These are phyloP conservation scores for Colletotrichum sp. DNA, from an alignment of 2,329 filamentous ascomycete genomes.

Conservation along the genomic window DNA sequence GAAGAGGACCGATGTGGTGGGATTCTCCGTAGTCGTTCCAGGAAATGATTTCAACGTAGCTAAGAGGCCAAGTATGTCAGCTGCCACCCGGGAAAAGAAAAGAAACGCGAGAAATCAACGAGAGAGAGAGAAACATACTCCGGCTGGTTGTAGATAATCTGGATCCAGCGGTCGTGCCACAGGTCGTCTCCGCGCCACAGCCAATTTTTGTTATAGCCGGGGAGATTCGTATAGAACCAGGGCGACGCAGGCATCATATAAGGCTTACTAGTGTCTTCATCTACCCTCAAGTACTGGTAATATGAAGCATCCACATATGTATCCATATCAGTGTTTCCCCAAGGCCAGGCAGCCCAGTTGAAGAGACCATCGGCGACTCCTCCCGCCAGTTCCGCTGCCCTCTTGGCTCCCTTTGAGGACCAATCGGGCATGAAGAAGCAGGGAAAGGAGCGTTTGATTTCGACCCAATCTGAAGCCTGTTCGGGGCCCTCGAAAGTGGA, in stretches of 20 bases:
- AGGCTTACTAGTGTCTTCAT: slow-evolving; percentile 45
- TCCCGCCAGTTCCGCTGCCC: not conserved
- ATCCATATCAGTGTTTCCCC: slow-evolving; percentile 22
- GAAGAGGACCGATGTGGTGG: slow-evolving; percentile 57
- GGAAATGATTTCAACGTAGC: slow-evolving; percentile 45
- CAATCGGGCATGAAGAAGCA: slow-evolving; percentile 51
- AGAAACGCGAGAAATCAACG: no score
- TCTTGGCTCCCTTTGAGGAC: slow-evolving; percentile 37
- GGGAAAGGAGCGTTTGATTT: slow-evolving; percentile 40
- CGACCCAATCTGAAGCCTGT: slow-evolving; percentile 44
- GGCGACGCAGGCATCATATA: slow-evolving; percentile 61
- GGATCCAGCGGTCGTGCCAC: slow-evolving; percentile 64
- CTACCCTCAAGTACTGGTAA: not conserved
- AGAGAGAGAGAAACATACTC: not conserved
- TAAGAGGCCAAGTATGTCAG: accelerated
- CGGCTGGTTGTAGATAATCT: not conserved
- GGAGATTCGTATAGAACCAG: slow-evolving; percentile 65
- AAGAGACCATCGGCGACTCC: slow-evolving; percentile 37
- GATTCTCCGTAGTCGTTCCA: slow-evolving; percentile 62
- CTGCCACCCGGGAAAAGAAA: accelerated
- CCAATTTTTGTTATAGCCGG: slow-evolving; percentile 65
- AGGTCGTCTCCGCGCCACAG: slow-evolving; percentile 66
- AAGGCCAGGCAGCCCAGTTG: slow-evolving; percentile 40
- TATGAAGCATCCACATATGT: slow-evolving; percentile 24
- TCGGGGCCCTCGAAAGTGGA: slow-evolving; percentile 49